phyloP scores from a whole-genome alignment of 495 filamentous ascomycete species.

The Xylaria telfairii region DNA sequence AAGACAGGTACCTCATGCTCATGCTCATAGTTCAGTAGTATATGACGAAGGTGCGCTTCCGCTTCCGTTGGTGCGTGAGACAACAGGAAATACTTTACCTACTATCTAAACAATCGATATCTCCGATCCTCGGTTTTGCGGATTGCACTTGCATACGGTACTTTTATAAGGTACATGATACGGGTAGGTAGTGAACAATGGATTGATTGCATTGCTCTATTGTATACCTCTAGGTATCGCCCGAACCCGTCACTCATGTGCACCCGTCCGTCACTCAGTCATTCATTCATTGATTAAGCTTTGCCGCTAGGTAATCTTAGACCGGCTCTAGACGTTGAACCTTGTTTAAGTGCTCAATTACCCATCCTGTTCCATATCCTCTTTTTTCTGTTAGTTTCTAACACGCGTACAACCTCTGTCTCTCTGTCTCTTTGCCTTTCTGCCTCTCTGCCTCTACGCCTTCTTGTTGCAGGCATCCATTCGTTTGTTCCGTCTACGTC shows the following conservation, averaged over 20 bases:
- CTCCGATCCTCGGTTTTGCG: conserved; percentile 23
- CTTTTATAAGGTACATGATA: too few relatives aligned
- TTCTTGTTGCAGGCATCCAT: conserved; percentile 6
- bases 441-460: too few relatives aligned
- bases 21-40: too few relatives aligned
- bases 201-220: too few relatives aligned
- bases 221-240: background rate
- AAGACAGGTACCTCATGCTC: background rate
- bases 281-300: background rate
- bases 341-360: background rate
- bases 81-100: too few relatives aligned
- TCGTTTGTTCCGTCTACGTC: background rate
- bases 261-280: too few relatives aligned
- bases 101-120: background rate
- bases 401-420: too few relatives aligned
- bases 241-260: background rate
- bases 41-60: conserved; percentile 1
- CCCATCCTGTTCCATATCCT: too few relatives aligned
- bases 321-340: background rate
- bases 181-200: too few relatives aligned
- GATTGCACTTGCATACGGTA: too few relatives aligned
- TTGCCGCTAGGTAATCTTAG: conserved; percentile 4
- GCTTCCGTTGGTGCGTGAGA: background rate
- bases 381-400: too few relatives aligned
- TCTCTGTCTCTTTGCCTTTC: too few relatives aligned